Base-by-base conservation (phyloP, 345 rosid species). In the Gynandropsis gynandra region DNA sequence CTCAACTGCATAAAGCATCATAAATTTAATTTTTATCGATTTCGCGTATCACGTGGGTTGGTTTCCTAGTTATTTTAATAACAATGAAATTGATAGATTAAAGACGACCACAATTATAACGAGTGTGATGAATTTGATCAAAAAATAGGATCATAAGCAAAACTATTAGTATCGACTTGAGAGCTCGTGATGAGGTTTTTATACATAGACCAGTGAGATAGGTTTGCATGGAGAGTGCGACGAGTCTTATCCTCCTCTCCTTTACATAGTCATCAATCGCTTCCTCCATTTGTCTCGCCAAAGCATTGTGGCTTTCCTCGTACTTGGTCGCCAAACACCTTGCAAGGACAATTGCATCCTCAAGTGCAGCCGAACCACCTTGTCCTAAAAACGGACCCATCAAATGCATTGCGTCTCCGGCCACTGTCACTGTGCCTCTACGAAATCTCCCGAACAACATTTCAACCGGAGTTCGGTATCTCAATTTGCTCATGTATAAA, bases 351-450 rank as follows among this genome's bases (percentile, higher is more conserved):
- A 76, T 44, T 5, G 77, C 79, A 20, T 79, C 85, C 43, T 81
- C 85, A 0, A 74, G 39, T 0, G 69, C 68, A 12, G 76, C 70
- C 0, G 77, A 70, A 16, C 76, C 74, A 4, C 81, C 85, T 45
- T 76, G 83, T 35, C 81, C 79, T 7, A 74, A 11, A 53, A 72
- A 74, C 7, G 79, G 89, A 32, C 71, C 70, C 85, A 76, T 81
- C 14, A 58, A 38, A 9, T 76, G 85, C 79, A 79, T 61, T 36
- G 74, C 70, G 29, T 74, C 78, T 7, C 89, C 76, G 0, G 79
- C 78, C 10, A 79, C 79, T 17, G 74, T 76, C 17, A 69, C 68
- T 0, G 65, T 64, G 43, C 81, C 77, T 31, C 52, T 71, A 31
- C 66, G 38, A 41, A 63, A 70, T 12, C 39, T 66, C 9, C 66